A percentile compares a stretch with the other conserved stretches of the same genome.
Evolutionary conservation across 306 rosid genomes (phyloP).

Genomic region (Castanea sativa): DNA sequence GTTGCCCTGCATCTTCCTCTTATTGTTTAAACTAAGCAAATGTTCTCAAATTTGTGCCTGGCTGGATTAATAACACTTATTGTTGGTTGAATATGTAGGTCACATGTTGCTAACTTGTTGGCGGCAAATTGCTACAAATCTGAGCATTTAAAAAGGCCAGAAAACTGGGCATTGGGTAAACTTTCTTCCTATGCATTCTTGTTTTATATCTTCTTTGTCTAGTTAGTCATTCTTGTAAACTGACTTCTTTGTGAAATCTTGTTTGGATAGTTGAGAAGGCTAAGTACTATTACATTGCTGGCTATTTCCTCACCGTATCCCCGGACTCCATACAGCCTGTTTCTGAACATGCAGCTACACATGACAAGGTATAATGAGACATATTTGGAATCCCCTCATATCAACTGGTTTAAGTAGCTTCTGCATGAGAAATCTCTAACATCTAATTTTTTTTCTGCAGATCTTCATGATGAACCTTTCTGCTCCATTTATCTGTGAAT

Average conservation of each 20-base stretch:
- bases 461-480: conserved; percentile 89
- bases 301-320: conserved; percentile 93
- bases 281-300: conserved; percentile 82
- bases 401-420: neutral
- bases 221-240: neutral
- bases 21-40: neutral
- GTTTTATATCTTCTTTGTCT: neutral
- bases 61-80: neutral
- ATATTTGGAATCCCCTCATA: neutral
- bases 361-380: conserved; percentile 56
- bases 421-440: neutral
- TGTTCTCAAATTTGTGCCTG: neutral
- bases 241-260: neutral
- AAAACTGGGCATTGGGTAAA: conserved; percentile 94
- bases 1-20: neutral
- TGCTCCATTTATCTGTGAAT: conserved; percentile 92
- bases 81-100: conserved; percentile 40
- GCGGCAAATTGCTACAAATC: conserved; percentile 95
- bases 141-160: conserved; percentile 80
- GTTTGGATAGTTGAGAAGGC: conserved; percentile 54
- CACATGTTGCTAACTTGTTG: conserved; percentile 87
- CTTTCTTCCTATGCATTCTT: neutral
- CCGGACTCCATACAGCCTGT: conserved; percentile 91
- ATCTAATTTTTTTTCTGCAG: conserved; percentile 34
- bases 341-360: conserved; percentile 85